Evolutionary conservation across 2,329 filamentous ascomycete species (phyloP), one percentile per base, ranked within the genome.

Genomic region (Pezicula carpinea): DNA sequence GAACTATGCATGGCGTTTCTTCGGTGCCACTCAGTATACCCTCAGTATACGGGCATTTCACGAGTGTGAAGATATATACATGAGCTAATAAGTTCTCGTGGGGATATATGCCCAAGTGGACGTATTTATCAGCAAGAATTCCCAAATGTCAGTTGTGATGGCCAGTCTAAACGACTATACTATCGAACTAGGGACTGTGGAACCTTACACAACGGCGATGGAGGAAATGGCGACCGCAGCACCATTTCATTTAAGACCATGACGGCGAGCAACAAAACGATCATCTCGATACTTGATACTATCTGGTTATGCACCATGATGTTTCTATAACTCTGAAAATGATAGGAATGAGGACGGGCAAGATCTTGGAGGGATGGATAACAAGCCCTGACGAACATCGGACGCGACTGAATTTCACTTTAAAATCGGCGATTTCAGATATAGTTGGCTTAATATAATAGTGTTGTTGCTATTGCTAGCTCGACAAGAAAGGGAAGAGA

Each of bases 371-470:
- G 53, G 60, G 18, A 54, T 39, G 55, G 36, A 54, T 47, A 41
- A 60, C 49, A 40, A 49, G 35, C 3, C 43, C 55, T 14, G 55
- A 57, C 47, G 52, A 62, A 31, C 63, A 55, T 47, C 46, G 54
- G 46, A 63, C 63, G 59, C 53, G 59, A 1, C 47, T 63, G 41
- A 44, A 62, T 41, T 41, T 62, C 32, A 60, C 48, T 3, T 54
- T 63, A 39, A 59, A 63, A 43, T 60, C 54, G 57, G 5, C 56
- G n/a, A 61, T 48, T 33, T 39, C 31, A 49, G 56, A 43, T 64
- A 64, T 39, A 51, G 50, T 19, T 61, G 59, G 59, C 46, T 64
- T 18, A 64, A 53, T 48, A 41, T 18, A 64, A 53, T 48, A 41
- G 42, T 6, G 38, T 48, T 21, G 42, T 48, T n/a, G 35, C 39